Conservation (phyloP, 2,329 filamentous ascomycete species). For the Leptographium radiaticola region DNA sequence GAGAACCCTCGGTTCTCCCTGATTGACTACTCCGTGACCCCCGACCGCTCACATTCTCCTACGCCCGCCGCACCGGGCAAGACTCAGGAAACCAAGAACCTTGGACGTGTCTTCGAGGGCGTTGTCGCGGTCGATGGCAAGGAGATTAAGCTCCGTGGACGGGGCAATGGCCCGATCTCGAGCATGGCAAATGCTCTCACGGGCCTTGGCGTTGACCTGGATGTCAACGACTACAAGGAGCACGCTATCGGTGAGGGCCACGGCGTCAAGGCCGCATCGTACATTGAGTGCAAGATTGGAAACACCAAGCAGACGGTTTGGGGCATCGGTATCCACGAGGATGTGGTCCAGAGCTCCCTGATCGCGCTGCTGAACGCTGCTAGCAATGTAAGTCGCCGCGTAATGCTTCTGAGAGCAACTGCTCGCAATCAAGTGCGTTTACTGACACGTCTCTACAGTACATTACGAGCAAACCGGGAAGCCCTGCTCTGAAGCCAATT, state of each 20-base stretch:
- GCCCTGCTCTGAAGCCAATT: too few species aligned
- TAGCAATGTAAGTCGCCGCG: constrained; percentile 54
- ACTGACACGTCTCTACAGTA: too few species aligned
- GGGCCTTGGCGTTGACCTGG: constrained; percentile 65
- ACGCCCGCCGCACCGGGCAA: constrained; percentile 56
- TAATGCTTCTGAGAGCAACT: too few species aligned
- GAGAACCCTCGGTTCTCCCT: constrained; percentile 75
- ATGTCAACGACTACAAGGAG: constrained; percentile 92
- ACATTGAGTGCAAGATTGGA: constrained; percentile 72
- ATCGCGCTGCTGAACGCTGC: constrained; percentile 77
- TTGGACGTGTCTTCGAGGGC: constrained; percentile 73
- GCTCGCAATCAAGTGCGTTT: too few species aligned
- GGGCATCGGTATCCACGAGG: constrained; percentile 86
- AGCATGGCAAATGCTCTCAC: constrained; percentile 71
- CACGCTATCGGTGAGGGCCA: constrained; percentile 75
- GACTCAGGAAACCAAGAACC: constrained; percentile 63
- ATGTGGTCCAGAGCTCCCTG: constrained; percentile 81
- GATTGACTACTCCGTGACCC: constrained; percentile 81
- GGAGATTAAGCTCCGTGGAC: constrained; percentile 66
- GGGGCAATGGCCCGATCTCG: constrained; percentile 83
- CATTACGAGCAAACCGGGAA: too few species aligned
- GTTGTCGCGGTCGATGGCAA: constrained; percentile 69
- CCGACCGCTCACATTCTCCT: constrained; percentile 49
- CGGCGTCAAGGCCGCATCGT: constrained; percentile 85
- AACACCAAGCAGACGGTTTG: constrained; percentile 57